Base-by-base conservation (phyloP, 345 rosid genomes). In the Carallia brachiata region DNA sequence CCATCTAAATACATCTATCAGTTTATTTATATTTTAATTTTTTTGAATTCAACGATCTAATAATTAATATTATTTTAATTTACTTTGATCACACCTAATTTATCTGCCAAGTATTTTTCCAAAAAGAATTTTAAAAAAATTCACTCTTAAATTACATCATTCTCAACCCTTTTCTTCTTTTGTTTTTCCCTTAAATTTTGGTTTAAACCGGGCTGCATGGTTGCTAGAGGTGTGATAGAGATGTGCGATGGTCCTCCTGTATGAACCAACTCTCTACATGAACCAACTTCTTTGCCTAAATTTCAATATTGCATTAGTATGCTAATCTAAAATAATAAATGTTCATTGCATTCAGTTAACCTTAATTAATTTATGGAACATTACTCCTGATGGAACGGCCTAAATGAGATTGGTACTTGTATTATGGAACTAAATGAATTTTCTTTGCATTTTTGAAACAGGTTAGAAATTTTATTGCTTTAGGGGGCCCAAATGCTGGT, bases 401-500 rank as follows among this genome's bases (percentile, higher is more conserved):
- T 19, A 19, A 28, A 4, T 23, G 23, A 23, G 23, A 23, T 23
- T 27, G 7, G 23, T 8, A 6, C 10, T 19, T 19, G 2, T 57
- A 23, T 23, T 23, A 23, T 23, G 23, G 61, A 28, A 23, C 34
- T 57, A 13, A 57, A 19, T 23, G 28, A 6, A 4, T 61, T 28
- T 7, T 4, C 9, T 27, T 2, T 32, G 2, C 34, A 54, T 68
- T 56, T 48, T 59, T 56, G 71, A 67, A 65, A 77, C 82, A 87
- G 91, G 97, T 89, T 19, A 77, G 75, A 75, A 91, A 89, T 76
- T 89, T 80, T 60, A 69, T 91, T 72, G 86, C 94, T 23, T 73
- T 91, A 54, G 97, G 84, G 56, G 97, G 97, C 69, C 97, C 95
- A 64, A 92, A 91, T 77, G 95, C 97, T 81, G 97, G 97, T 18